phyloP scores from a whole-genome alignment of 2,329 filamentous ascomycete genomes.

The Cladosporium sp. region DNA sequence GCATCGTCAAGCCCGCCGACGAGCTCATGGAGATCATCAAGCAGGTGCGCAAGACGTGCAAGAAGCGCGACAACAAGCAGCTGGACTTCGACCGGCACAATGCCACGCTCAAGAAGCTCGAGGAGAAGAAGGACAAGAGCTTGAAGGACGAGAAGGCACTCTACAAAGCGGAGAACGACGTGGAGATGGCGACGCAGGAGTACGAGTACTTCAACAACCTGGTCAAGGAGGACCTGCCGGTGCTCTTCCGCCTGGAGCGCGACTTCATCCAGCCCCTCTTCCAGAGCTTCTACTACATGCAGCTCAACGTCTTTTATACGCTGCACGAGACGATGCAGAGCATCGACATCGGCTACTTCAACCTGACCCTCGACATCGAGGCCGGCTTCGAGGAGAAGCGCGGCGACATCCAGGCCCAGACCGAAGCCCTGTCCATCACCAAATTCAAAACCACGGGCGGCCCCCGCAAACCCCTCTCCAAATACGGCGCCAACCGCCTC shows the following conservation, averaged over 20 bases:
- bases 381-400: slow-evolving; percentile 87
- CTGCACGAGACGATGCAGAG: slow-evolving; percentile 97
- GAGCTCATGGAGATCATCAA: slow-evolving; percentile 95
- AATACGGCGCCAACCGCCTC: slow-evolving; percentile 43
- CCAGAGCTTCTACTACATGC: slow-evolving; percentile 99
- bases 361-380: slow-evolving; percentile 84
- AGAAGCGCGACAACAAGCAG: slow-evolving; percentile 96
- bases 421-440: slow-evolving; percentile 80
- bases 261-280: slow-evolving; percentile 97
- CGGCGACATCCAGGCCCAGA: slow-evolving; percentile 77
- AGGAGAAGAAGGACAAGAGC: slow-evolving; percentile 96
- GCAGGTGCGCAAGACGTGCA: slow-evolving; percentile 79
- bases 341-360: slow-evolving; percentile 97
- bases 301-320: slow-evolving; percentile 98
- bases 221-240: slow-evolving; percentile 91
- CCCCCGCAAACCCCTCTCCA: slow-evolving; percentile 43
- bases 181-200: slow-evolving; percentile 88
- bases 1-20: slow-evolving; percentile 87
- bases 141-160: slow-evolving; percentile 96
- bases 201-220: slow-evolving; percentile 98
- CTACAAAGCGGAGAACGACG: slow-evolving; percentile 90
- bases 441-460: slow-evolving; percentile 88
- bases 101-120: slow-evolving; percentile 80
- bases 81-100: slow-evolving; percentile 91
- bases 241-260: slow-evolving; percentile 81